Evolutionary conservation across 495 filamentous ascomycete species (phyloP).

Genomic region (Paragyromitra xinjiangensis): DNA sequence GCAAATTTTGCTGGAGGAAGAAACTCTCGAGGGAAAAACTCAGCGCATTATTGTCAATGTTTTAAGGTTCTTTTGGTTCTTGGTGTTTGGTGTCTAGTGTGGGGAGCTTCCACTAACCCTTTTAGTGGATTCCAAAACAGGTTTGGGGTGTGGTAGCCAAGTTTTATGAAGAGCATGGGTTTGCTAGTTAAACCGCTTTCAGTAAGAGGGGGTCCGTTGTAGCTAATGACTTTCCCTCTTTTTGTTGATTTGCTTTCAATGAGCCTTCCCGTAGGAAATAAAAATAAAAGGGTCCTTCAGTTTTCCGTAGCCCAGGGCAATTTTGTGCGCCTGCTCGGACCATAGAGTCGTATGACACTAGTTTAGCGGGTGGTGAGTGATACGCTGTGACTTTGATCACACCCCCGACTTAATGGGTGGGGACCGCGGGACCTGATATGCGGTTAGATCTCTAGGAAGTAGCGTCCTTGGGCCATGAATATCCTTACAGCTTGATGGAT

Average conservation of each 20-base stretch:
- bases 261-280: not conserved
- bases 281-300: not conserved
- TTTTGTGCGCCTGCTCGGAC: not conserved
- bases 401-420: too few relatives aligned
- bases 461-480: too few relatives aligned
- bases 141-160: not conserved
- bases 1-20: conserved; percentile 18
- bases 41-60: conserved; percentile 8
- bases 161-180: not conserved
- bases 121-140: not conserved
- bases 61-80: conserved; percentile 35
- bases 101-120: not conserved
- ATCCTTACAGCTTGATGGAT: too few relatives aligned
- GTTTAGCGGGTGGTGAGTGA: conserved; percentile 17
- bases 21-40: conserved; percentile 15
- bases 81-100: conserved; percentile 26
- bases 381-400: not conserved
- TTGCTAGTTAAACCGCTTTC: not conserved
- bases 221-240: not conserved
- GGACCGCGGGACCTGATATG: too few relatives aligned
- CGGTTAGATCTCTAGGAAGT: too few relatives aligned
- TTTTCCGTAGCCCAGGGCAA: not conserved
- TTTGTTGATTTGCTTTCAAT: conserved; percentile 8
- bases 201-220: not conserved
- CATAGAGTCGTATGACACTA: not conserved